Percentiles rank a stretch among this genome's conserved stretches.
These are phyloP conservation scores for Puccinia triticina DNA, from an alignment of 1,284 basidiomycete genomes.

Conservation along the genomic window DNA sequence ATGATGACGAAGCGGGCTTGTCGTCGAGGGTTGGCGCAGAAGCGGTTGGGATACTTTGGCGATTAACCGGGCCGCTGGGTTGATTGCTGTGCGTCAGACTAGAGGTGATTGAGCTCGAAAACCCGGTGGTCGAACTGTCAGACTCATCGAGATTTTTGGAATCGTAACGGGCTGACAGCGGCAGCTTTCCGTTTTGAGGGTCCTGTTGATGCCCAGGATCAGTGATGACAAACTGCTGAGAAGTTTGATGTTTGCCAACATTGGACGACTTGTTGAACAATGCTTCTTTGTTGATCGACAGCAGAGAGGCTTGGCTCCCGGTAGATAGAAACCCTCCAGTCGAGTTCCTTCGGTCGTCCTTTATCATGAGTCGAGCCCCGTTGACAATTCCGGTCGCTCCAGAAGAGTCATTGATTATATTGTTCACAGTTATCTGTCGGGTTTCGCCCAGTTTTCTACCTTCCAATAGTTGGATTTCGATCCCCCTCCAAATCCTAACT, in stretches of 20 bases:
- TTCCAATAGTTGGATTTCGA: conserved; percentile 48
- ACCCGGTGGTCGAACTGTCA: neutral
- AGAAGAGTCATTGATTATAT: neutral
- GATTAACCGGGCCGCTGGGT: neutral
- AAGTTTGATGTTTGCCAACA: conserved; percentile 12
- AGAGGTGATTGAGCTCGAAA: conserved; percentile 9
- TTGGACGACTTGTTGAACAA: conserved; percentile 28
- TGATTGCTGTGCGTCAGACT: neutral
- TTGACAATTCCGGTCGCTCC: neutral
- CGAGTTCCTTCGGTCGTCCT: conserved; percentile 28
- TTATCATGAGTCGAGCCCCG: neutral
- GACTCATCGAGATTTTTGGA: conserved; percentile 3
- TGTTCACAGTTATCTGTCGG: conserved; percentile 19
- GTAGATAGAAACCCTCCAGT: conserved; percentile 29
- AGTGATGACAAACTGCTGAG: conserved; percentile 9
- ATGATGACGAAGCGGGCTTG: neutral
- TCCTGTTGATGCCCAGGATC: conserved; percentile 1
- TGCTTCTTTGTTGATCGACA: conserved; percentile 25
- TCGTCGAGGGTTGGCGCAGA: neutral
- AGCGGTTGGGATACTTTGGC: neutral
- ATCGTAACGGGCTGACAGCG: neutral
- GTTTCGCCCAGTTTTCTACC: conserved; percentile 36
- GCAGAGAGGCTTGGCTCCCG: conserved; percentile 17
- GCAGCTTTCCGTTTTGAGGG: neutral
- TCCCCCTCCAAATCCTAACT: conserved; percentile 50